Evolutionary conservation across 2,329 filamentous ascomycete species (phyloP), one percentile per base, ranked within the genome.

Genomic region (Botryosphaeria dothidea): DNA sequence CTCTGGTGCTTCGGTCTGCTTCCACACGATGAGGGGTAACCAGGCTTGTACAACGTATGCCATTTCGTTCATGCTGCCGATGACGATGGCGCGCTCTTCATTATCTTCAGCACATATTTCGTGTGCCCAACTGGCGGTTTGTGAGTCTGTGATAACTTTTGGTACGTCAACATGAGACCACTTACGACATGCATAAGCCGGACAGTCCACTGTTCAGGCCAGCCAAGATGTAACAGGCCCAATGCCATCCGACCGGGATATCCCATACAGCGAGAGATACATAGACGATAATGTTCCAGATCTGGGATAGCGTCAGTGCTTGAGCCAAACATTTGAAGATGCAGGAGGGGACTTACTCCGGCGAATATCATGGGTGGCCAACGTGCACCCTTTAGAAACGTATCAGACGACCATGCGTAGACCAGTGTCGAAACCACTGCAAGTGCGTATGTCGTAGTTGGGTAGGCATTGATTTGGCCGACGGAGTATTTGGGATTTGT

Each of bases 11-110:
- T 90, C 86, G 0, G 87, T 80, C 71, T 88, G 85, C 75, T 87
- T 84, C 88, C 88, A 90, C 9, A 90, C 82, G 8, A 90, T 72
- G 34, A 89, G 80, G 6, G 89, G 89, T 46, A 92, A 73, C 88
- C 88, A 91, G 0, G 88, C 86, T 71, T 91, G 88, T 48, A 92
- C 75, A 1, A 90, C 87, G 66, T 90, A 90, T 0, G 88, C 88
- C 78, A 91, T 84, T 71, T 89, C 84, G 66, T 91, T 91, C 86
- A 91, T 91, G 17, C 81, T 77, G 0, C 82, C 88, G 0, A 88
- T 83, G 0, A 91, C 87, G 3, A 92, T 78, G 0, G 89, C 88
- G 9, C 88, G 79, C 75, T 91, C 88, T 73, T 91, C 88, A 63
- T 88, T 85, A 52, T 88, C 82, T 3, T 76, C 76, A 3, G 81